A percentile compares a stretch with the other conserved stretches of the same genome.
phyloP scores from a whole-genome alignment of 2,329 filamentous ascomycete genomes.

The Lanzia echinophila region DNA sequence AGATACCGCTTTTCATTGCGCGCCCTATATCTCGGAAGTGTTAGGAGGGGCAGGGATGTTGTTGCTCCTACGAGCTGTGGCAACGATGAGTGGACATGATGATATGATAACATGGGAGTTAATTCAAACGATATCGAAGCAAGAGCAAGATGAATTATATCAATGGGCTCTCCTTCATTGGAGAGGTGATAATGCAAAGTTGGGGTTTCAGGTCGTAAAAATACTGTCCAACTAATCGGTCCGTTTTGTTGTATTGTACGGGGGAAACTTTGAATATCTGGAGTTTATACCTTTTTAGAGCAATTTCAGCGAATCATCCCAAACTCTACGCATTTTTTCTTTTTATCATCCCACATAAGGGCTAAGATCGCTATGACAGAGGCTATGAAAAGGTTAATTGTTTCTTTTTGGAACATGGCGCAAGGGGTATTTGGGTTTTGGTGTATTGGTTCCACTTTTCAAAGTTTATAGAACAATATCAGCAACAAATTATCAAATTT shows the following conservation, averaged over 20 bases:
- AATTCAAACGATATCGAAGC: neutral
- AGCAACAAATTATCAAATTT: neutral
- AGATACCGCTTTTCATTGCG: neutral
- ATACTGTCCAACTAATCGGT: neutral
- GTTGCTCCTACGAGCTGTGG: slow-evolving; percentile 4
- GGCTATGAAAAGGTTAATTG: neutral
- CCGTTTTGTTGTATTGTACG: neutral
- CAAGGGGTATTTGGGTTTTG: neutral
- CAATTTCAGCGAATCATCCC: no score
- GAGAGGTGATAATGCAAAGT: neutral
- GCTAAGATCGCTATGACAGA: neutral
- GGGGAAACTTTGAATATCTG: no score
- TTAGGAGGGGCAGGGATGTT: slow-evolving; percentile 4
- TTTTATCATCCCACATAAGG: neutral
- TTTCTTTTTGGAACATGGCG: neutral
- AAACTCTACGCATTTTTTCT: no score
- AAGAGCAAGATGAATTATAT: neutral
- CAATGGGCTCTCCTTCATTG: neutral
- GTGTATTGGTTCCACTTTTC: slow-evolving; percentile 6
- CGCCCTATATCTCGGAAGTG: neutral
- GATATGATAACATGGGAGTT: neutral
- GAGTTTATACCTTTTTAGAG: no score
- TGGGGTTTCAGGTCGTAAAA: neutral
- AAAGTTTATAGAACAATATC: neutral
- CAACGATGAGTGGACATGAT: slow-evolving; percentile 4